Conservation (phyloP, 2,329 filamentous ascomycete species). For the Davidsoniella eucalypti region DNA sequence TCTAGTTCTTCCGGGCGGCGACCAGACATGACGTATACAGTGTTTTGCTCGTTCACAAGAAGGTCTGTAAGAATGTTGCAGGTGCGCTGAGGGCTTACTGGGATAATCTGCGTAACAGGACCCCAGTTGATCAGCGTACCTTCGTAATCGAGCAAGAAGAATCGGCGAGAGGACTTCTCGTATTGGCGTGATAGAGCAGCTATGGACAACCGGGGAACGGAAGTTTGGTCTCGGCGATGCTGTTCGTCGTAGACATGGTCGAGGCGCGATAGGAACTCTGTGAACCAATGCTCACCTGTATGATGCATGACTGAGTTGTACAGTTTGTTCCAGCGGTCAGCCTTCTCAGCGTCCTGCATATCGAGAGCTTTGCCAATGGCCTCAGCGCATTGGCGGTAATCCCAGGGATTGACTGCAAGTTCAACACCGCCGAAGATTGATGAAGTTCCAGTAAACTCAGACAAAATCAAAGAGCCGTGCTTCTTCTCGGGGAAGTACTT, state of each 20-base stretch:
- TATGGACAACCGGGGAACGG: constrained; percentile 69
- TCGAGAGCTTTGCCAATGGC: constrained; percentile 72
- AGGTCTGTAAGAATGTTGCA: constrained; percentile 71
- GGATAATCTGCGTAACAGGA: constrained; percentile 66
- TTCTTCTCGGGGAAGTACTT: constrained; percentile 52
- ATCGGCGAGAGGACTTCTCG: constrained; percentile 43
- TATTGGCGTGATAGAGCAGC: constrained; percentile 50
- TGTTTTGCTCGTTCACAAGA: constrained; percentile 62
- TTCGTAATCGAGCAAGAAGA: constrained; percentile 89
- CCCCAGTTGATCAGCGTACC: constrained; percentile 82
- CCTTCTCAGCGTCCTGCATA: constrained; percentile 61
- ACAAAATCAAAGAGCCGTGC: constrained; percentile 77
- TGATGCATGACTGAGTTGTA: constrained; percentile 60
- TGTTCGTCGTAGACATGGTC: constrained; percentile 70
- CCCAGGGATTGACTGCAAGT: constrained; percentile 85
- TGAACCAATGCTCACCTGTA: constrained; percentile 75
- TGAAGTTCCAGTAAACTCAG: constrained; percentile 86
- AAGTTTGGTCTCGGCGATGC: constrained; percentile 65
- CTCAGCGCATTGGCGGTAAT: constrained; percentile 74
- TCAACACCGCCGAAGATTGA: constrained; percentile 69
- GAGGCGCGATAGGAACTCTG: constrained; percentile 54
- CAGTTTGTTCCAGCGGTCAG: constrained; percentile 56
- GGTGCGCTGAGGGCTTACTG: constrained; percentile 69
- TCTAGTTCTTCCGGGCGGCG: constrained; percentile 78
- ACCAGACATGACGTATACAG: constrained; percentile 87